phyloP scores from a whole-genome alignment of 768 basidiomycete genomes.

The Suillus hirtellus region DNA sequence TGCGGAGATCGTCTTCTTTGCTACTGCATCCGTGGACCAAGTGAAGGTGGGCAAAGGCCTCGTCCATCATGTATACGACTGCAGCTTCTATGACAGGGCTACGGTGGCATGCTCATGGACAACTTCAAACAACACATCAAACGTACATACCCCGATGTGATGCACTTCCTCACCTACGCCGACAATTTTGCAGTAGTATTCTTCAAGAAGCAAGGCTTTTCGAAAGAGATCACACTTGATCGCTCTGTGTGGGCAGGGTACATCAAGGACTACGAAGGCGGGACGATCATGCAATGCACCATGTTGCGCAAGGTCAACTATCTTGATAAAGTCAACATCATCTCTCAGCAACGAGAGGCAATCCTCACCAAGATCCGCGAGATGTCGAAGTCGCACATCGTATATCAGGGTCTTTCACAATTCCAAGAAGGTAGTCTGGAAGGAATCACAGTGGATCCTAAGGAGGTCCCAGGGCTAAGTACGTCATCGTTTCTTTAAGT shows the following conservation, averaged over 20 bases:
- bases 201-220: conserved; percentile 99
- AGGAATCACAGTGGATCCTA: conserved; percentile 60
- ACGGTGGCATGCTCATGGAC: conserved; percentile 98
- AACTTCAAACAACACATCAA: conserved; percentile 94
- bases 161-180: conserved; percentile 96
- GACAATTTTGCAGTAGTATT: conserved; percentile 99
- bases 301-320: conserved; percentile 95
- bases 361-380: conserved; percentile 86
- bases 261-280: conserved; percentile 99
- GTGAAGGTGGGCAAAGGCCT: conserved; percentile 69
- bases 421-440: conserved; percentile 63
- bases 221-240: conserved; percentile 93
- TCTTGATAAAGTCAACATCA: conserved; percentile 71
- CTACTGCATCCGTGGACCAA: conserved; percentile 94
- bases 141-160: conserved; percentile 79
- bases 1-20: conserved; percentile 98
- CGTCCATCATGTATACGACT: conserved; percentile 5
- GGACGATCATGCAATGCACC: conserved; percentile 98
- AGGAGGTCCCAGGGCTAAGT: conserved; percentile 88
- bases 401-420: conserved; percentile 76
- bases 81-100: conserved; percentile 61
- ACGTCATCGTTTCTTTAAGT: conserved; percentile 31
- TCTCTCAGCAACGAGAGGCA: conserved; percentile 84
- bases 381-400: conserved; percentile 81
- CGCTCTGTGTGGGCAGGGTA: conserved; percentile 96